Evolutionary conservation across 768 basidiomycete species (phyloP).

Genomic region (Chiua virens): DNA sequence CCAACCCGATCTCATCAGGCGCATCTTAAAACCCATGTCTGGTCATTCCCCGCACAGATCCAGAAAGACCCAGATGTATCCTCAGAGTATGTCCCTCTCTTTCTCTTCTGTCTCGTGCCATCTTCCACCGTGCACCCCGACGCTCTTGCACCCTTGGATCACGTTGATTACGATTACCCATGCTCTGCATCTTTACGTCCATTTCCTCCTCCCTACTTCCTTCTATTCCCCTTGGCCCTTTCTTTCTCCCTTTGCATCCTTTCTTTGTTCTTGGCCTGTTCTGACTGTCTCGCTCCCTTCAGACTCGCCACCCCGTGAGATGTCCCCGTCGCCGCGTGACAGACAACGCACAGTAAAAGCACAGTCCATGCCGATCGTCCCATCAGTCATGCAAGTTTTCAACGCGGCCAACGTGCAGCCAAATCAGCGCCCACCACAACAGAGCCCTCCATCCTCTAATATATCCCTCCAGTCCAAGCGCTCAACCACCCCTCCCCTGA

Average conservation of each 20-base stretch:
- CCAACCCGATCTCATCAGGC: too few species aligned
- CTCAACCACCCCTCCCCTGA: conserved; percentile 33
- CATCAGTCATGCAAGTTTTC: conserved; percentile 55
- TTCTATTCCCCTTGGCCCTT: too few species aligned
- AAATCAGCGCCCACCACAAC: conserved; percentile 38
- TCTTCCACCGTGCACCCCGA: too few species aligned
- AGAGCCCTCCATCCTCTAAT: conserved; percentile 36
- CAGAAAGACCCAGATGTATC: conserved; percentile 52
- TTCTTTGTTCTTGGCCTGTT: too few species aligned
- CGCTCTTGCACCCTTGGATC: too few species aligned
- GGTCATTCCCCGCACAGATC: conserved; percentile 59
- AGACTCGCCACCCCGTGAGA: conserved; percentile 40
- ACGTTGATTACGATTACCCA: too few species aligned
- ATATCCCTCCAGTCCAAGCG: conserved; percentile 35
- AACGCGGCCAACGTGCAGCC: conserved; percentile 34
- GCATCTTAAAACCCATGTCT: conserved; percentile 45
- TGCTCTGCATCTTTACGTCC: too few species aligned
- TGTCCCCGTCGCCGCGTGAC: conserved; percentile 44
- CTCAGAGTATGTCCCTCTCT: conserved; percentile 46
- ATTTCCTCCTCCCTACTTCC: too few species aligned
- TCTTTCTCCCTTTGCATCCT: too few species aligned
- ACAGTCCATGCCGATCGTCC: conserved; percentile 63
- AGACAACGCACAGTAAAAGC: conserved; percentile 56
- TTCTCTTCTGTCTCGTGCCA: background rate
- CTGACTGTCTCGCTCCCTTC: background rate